phyloP scores from a whole-genome alignment of 169 alveolate species.

The Theileria parva region DNA sequence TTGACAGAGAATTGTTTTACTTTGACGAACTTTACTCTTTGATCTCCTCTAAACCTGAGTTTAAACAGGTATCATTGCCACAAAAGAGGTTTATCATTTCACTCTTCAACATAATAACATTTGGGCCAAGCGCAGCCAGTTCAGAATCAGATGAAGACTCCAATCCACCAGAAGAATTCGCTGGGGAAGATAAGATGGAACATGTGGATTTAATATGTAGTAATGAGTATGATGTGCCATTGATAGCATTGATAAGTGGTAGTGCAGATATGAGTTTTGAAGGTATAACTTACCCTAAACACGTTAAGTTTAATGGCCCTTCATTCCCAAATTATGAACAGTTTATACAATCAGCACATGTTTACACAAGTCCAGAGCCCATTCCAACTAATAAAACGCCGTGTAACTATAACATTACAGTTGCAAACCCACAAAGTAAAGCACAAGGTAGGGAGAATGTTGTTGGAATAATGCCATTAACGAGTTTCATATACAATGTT shows the following conservation, averaged over 20 bases:
- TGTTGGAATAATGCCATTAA: conserved; percentile 8
- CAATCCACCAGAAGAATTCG: conserved; percentile 1
- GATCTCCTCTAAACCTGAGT: neutral
- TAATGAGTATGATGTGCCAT: neutral
- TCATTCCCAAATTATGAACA: neutral
- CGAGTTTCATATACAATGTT: conserved; percentile 18
- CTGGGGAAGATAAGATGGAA: conserved; percentile 29
- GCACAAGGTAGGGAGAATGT: neutral
- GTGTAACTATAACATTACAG: neutral
- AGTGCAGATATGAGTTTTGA: neutral
- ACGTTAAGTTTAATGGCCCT: neutral
- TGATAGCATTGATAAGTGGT: neutral
- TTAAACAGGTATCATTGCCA: neutral
- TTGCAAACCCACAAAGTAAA: neutral
- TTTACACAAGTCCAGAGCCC: neutral
- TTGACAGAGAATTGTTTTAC: neutral
- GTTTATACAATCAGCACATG: neutral
- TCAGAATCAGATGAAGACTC: neutral
- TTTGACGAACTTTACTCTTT: conserved; percentile 6
- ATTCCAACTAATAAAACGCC: neutral
- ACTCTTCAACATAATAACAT: neutral
- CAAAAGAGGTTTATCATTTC: conserved; percentile 20
- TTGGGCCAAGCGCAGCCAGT: neutral
- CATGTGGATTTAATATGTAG: neutral
- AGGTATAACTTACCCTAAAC: conserved; percentile 1